Conservation (phyloP, 805 yeast species). For the Saccharomycopsis fibuligera region DNA sequence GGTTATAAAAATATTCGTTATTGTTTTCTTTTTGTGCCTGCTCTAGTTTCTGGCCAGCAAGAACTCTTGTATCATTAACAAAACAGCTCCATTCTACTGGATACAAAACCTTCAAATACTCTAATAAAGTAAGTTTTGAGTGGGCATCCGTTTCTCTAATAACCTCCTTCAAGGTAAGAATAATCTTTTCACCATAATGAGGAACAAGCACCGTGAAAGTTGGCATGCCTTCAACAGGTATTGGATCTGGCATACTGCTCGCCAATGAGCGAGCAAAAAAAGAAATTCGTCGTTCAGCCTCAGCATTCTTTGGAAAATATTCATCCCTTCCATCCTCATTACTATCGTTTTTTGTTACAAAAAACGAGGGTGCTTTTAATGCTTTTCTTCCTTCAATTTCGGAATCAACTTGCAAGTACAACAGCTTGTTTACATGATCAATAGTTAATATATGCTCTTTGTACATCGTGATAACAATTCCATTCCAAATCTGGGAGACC, state of each 20-base stretch:
- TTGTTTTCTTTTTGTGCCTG: slow-evolving; percentile 38
- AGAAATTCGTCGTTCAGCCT: slow-evolving; percentile 98
- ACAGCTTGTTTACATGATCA: slow-evolving; percentile 61
- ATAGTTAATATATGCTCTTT: slow-evolving; percentile 70
- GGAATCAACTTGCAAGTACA: slow-evolving; percentile 41
- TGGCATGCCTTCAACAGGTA: slow-evolving; percentile 99
- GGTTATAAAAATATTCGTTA: slow-evolving; percentile 11
- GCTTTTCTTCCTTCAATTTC: slow-evolving; percentile 88
- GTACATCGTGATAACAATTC: slow-evolving; percentile 73
- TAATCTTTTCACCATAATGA: slow-evolving; percentile 90
- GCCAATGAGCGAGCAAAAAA: slow-evolving; percentile 98
- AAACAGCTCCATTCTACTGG: slow-evolving; percentile 98
- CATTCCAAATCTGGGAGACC: slow-evolving; percentile 75
- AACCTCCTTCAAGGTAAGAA: slow-evolving; percentile 85
- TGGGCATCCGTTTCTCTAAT: slow-evolving; percentile 94
- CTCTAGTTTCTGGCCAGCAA: slow-evolving; percentile 86
- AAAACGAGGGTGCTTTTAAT: slow-evolving; percentile 97
- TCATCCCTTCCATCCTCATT: slow-evolving; percentile 69
- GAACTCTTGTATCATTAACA: slow-evolving; percentile 89
- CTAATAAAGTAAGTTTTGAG: slow-evolving; percentile 88
- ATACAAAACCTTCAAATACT: slow-evolving; percentile 89
- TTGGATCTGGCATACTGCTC: slow-evolving; percentile 96
- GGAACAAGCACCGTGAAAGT: slow-evolving; percentile 95
- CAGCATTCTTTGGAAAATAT: slow-evolving; percentile 93
- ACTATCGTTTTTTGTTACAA: slow-evolving; percentile 91